Conservation (phyloP, 2,329 filamentous ascomycete genomes). For the Chalaropsis ovoidea region DNA sequence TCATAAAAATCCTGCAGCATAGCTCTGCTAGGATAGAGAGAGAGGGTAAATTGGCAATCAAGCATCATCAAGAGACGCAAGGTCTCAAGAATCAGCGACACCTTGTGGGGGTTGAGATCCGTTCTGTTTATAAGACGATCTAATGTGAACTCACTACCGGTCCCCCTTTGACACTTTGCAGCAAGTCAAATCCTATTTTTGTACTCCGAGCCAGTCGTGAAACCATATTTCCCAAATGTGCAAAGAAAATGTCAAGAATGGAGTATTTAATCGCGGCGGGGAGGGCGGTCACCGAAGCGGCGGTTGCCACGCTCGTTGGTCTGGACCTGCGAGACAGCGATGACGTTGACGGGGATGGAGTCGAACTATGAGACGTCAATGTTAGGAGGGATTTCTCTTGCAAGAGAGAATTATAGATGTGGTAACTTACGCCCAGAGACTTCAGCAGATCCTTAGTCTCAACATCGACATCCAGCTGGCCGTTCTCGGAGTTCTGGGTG, state of each 20-base stretch:
- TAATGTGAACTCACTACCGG: constrained; percentile 47
- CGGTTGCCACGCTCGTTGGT: constrained; percentile 65
- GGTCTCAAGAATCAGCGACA: constrained; percentile 72
- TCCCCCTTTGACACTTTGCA: constrained; percentile 47
- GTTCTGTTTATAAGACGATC: constrained; percentile 43
- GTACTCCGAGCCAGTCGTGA: constrained; percentile 20
- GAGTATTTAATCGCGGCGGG: constrained; percentile 37
- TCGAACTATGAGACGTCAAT: constrained; percentile 62
- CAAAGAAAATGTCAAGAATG: constrained; percentile 19
- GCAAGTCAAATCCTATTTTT: constrained; percentile 32
- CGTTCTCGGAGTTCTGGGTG: constrained; percentile 83
- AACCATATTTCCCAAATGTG: constrained; percentile 30
- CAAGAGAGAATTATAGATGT: not conserved
- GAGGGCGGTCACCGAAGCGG: constrained; percentile 56
- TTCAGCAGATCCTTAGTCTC: constrained; percentile 99
- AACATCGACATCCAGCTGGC: constrained; percentile 86
- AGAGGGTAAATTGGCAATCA: constrained; percentile 64
- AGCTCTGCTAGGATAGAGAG: not conserved
- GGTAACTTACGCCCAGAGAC: constrained; percentile 82
- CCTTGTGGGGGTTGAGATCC: constrained; percentile 57
- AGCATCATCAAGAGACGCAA: constrained; percentile 60
- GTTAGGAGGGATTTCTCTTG: constrained; percentile 6
- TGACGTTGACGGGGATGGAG: constrained; percentile 91
- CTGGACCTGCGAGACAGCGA: constrained; percentile 82
- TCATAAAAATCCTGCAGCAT: constrained; percentile 11